These are phyloP conservation scores for Backusella parvicylindrica DNA, from an alignment of 192 early-diverging fungal species.

Conservation along the genomic window DNA sequence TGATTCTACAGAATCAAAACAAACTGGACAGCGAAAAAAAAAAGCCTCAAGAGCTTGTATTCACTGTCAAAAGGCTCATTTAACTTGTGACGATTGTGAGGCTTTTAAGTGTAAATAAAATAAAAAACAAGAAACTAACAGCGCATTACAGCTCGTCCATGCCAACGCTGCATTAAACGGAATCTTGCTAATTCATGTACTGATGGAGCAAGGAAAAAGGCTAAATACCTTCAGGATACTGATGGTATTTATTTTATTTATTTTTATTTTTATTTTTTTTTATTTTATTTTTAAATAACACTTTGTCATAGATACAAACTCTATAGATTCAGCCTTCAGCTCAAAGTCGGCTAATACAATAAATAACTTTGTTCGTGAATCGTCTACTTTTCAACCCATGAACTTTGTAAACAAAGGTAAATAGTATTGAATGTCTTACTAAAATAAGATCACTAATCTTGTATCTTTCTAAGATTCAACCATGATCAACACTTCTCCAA, in stretches of 20 bases:
- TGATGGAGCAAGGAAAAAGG: constrained; percentile 87
- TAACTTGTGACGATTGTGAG: constrained; percentile 72
- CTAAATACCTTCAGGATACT: constrained; percentile 84
- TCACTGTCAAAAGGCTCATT: constrained; percentile 70
- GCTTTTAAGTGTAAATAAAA: neutral
- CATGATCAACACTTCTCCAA: neutral
- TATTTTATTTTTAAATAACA: neutral
- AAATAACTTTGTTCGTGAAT: neutral
- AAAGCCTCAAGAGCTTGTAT: constrained; percentile 47
- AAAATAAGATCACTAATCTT: neutral
- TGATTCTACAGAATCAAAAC: neutral
- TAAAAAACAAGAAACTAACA: neutral
- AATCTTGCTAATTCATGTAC: constrained; percentile 70
- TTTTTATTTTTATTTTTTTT: neutral
- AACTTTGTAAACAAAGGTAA: constrained; percentile 3
- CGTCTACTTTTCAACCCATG: neutral
- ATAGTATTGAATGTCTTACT: neutral
- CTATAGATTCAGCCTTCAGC: neutral
- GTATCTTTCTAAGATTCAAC: neutral
- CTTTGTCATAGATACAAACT: neutral
- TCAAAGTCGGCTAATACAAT: neutral
- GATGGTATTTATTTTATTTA: too few species aligned
- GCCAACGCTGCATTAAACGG: constrained; percentile 81
- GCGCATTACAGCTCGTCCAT: constrained; percentile 66
- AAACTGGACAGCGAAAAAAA: constrained; percentile 22